Conservation (phyloP, 2,329 filamentous ascomycete species). For the Colletotrichum chlorophyti region DNA sequence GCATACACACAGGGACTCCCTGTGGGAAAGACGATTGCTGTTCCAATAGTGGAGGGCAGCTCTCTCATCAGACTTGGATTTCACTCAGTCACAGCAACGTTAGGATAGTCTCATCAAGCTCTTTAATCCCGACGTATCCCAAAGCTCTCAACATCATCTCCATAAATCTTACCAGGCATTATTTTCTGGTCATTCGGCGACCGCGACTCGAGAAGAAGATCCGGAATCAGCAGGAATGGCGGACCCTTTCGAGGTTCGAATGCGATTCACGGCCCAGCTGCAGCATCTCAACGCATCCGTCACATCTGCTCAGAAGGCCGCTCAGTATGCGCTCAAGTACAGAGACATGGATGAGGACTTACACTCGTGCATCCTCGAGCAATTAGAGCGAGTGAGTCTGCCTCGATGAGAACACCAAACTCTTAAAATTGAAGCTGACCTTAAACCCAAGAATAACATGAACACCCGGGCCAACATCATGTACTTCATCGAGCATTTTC, state of each 20-base stretch:
- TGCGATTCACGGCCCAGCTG: conserved; percentile 92
- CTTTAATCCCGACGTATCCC: neutral
- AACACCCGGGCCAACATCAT: conserved; percentile 98
- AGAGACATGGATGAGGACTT: conserved; percentile 95
- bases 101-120: neutral
- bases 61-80: neutral
- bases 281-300: conserved; percentile 91
- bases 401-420: neutral
- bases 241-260: conserved; percentile 97
- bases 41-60: neutral
- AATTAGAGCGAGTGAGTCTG: conserved; percentile 77
- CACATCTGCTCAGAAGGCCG: conserved; percentile 88
- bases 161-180: neutral
- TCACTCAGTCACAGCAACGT: neutral
- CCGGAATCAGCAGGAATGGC: conserved; percentile 48
- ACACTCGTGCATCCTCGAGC: conserved; percentile 96
- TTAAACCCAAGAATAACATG: conserved; percentile 76
- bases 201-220: neutral
- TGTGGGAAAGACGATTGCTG: conserved; percentile 11
- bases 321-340: conserved; percentile 93
- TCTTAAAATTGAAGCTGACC: conserved; percentile 13
- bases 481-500: conserved; percentile 97
- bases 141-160: neutral
- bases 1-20: neutral
- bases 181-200: no score